Percentiles rank a stretch among this genome's conserved stretches.
These are phyloP conservation scores for Scalesia atractyloides DNA, from an alignment of 129 eudicot species.

Conservation along the genomic window DNA sequence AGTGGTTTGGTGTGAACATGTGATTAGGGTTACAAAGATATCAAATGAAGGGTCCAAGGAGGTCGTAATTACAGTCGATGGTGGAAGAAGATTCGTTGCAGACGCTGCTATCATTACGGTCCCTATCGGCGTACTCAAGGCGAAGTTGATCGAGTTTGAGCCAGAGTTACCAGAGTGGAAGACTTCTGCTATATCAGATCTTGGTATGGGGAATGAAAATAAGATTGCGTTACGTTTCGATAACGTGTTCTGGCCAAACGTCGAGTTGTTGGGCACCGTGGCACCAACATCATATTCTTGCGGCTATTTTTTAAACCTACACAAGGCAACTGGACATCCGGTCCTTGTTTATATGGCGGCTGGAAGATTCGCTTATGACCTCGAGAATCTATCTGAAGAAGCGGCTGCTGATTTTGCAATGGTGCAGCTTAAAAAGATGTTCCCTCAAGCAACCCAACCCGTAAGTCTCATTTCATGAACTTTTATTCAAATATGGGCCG, in stretches of 20 bases:
- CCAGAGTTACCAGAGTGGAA: slow-evolving; percentile 96
- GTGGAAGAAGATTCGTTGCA: slow-evolving; percentile 73
- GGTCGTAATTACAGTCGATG: slow-evolving; percentile 70
- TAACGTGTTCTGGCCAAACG: slow-evolving; percentile 89
- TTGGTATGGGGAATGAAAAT: slow-evolving; percentile 93
- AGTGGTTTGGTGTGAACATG: slow-evolving; percentile 20
- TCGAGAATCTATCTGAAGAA: slow-evolving; percentile 82
- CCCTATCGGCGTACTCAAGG: slow-evolving; percentile 85
- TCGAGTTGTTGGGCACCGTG: slow-evolving; percentile 76
- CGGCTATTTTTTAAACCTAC: slow-evolving; percentile 91
- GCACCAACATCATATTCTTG: slow-evolving; percentile 91
- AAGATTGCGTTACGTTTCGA: slow-evolving; percentile 87
- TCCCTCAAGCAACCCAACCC: slow-evolving; percentile 77
- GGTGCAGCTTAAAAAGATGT: slow-evolving; percentile 88
- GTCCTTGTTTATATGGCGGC: slow-evolving; percentile 98
- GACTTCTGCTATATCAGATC: slow-evolving; percentile 80
- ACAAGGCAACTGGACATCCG: slow-evolving; percentile 95
- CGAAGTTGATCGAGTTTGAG: slow-evolving; percentile 78
- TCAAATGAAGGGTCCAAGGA: slow-evolving; percentile 59
- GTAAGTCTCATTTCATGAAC: slow-evolving; percentile 46
- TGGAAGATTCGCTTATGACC: slow-evolving; percentile 86
- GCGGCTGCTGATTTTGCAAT: slow-evolving; percentile 75
- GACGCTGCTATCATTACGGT: slow-evolving; percentile 85
- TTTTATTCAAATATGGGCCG: background rate
- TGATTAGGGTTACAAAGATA: slow-evolving; percentile 76